Conservation (phyloP, 345 rosid genomes). For the Rhizophora apiculata region DNA sequence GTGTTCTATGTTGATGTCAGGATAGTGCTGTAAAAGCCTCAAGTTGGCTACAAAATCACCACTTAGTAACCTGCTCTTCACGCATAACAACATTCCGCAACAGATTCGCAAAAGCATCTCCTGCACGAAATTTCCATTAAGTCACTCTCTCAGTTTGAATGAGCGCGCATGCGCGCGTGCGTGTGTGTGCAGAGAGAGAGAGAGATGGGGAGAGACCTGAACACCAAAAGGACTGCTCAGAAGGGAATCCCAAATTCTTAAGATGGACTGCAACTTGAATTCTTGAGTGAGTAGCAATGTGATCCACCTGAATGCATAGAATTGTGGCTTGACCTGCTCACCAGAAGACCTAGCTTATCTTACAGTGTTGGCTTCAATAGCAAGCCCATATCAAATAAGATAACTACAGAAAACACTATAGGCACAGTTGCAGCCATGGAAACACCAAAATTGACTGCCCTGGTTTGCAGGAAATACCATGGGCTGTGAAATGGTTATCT, state of each 20-base stretch:
- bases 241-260: conserved; percentile 77
- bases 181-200: neutral
- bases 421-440: neutral
- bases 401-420: neutral
- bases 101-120: conserved; percentile 69
- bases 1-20: conserved; percentile 48
- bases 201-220: conserved; percentile 38
- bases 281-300: conserved; percentile 73
- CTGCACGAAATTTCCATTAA: conserved; percentile 31
- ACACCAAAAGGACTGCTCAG: conserved; percentile 58
- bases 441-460: neutral
- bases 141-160: neutral
- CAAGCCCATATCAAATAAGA: neutral
- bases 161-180: neutral
- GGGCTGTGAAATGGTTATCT: no score
- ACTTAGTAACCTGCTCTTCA: conserved; percentile 45
- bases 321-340: conserved; percentile 67
- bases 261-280: conserved; percentile 54
- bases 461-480: no score
- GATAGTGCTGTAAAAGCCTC: conserved; percentile 61
- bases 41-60: conserved; percentile 68
- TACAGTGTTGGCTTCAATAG: neutral
- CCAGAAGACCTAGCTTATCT: conserved; percentile 3
- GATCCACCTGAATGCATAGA: conserved; percentile 69
- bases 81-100: conserved; percentile 63